Percentiles rank a stretch among this genome's conserved stretches.
These are phyloP conservation scores for Cordia subcordata DNA, from an alignment of 257 asterid genomes.

Conservation along the genomic window DNA sequence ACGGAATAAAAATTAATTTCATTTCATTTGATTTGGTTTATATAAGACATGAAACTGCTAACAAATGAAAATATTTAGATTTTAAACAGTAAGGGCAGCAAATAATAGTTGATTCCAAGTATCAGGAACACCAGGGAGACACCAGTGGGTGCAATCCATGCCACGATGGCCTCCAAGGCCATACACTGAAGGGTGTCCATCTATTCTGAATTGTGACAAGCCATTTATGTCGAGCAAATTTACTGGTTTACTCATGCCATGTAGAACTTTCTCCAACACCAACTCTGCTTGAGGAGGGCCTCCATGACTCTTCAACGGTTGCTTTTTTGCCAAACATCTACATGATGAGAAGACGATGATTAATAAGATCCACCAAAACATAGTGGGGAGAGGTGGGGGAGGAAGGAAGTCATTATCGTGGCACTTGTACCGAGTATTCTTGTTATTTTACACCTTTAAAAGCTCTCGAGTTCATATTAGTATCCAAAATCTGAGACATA, in stretches of 20 bases:
- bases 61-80: not conserved
- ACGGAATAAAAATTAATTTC: too few species aligned
- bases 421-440: too few species aligned
- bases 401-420: too few species aligned
- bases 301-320: conserved; percentile 13
- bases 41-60: too few species aligned
- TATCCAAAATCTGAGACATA: too few species aligned
- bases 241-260: conserved; percentile 18
- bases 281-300: conserved; percentile 9
- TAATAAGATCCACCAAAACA: not conserved
- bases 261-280: conserved; percentile 16
- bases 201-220: conserved; percentile 23
- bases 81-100: not conserved
- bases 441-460: too few species aligned
- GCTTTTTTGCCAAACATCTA: conserved; percentile 11
- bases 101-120: conserved; percentile 27
- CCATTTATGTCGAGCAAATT: conserved; percentile 22
- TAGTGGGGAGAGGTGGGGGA: too few species aligned
- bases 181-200: conserved; percentile 26
- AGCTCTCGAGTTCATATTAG: too few species aligned
- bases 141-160: conserved; percentile 31
- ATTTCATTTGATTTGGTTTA: too few species aligned
- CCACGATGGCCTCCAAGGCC: conserved; percentile 10
- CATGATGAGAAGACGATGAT: not conserved
- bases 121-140: conserved; percentile 36